phyloP scores from a whole-genome alignment of 2,329 filamentous ascomycete genomes.

The Sarocladiaceae sp. region DNA sequence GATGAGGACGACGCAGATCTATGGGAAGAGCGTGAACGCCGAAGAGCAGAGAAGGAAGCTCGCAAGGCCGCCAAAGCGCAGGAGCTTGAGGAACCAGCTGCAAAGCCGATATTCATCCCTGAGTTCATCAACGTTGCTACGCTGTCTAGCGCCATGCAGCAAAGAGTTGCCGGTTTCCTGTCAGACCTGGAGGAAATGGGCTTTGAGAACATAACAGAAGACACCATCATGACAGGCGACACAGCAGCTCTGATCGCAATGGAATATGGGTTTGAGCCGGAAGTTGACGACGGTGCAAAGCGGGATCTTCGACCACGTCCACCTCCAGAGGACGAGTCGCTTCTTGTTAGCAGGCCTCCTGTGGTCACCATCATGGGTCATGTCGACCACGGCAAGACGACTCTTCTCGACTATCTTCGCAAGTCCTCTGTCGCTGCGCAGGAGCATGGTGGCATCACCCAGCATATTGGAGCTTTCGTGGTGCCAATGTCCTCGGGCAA shows the following conservation, averaged over 20 bases:
- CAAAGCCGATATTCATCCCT: constrained; percentile 66
- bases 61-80: constrained; percentile 29
- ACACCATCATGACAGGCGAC: constrained; percentile 85
- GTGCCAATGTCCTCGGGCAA: constrained; percentile 82
- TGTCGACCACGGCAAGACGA: constrained; percentile 97
- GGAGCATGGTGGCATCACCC: constrained; percentile 95
- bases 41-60: constrained; percentile 36
- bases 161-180: constrained; percentile 66
- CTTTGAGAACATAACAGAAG: constrained; percentile 76
- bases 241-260: constrained; percentile 84
- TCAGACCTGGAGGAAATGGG: constrained; percentile 74
- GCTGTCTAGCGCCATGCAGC: constrained; percentile 66
- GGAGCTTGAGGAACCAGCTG: constrained; percentile 37
- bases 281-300: constrained; percentile 58
- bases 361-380: constrained; percentile 99
- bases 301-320: constrained; percentile 69
- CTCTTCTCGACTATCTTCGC: constrained; percentile 85
- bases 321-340: constrained; percentile 58
- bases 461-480: constrained; percentile 96
- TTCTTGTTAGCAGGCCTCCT: constrained; percentile 70
- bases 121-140: constrained; percentile 88
- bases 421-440: constrained; percentile 87
- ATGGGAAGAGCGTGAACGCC: constrained; percentile 32
- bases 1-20: constrained; percentile 26
- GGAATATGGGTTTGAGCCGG: constrained; percentile 88